These are phyloP conservation scores for Ascochyta lentis DNA, from an alignment of 2,329 filamentous ascomycete species.

Conservation along the genomic window DNA sequence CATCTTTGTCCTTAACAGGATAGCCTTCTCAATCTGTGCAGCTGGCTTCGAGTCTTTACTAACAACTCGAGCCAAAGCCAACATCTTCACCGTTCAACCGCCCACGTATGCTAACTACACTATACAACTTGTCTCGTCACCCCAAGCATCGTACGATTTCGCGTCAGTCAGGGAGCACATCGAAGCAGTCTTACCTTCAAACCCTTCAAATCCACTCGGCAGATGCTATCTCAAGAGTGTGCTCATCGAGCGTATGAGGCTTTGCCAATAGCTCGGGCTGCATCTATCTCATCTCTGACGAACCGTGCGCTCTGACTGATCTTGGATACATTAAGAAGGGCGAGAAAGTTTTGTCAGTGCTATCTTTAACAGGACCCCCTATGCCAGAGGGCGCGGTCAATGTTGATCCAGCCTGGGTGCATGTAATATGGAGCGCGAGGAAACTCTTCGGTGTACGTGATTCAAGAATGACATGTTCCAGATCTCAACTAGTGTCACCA, in stretches of 20 bases:
- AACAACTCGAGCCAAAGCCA: neutral
- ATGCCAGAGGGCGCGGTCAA: too few species aligned
- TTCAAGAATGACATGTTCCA: too few species aligned
- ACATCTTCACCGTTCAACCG: neutral
- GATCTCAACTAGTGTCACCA: too few species aligned
- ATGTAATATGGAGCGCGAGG: too few species aligned
- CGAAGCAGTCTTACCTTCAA: conserved; percentile 40
- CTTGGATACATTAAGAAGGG: neutral
- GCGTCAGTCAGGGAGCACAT: conserved; percentile 34
- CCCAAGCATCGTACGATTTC: conserved; percentile 27
- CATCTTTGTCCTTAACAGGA: neutral
- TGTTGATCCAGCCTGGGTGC: too few species aligned
- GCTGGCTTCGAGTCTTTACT: neutral
- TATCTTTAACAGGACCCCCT: conserved; percentile 31
- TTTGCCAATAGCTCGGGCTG: conserved; percentile 40
- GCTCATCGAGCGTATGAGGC: conserved; percentile 41
- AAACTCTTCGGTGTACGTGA: too few species aligned
- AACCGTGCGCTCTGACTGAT: conserved; percentile 29
- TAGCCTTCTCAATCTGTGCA: neutral
- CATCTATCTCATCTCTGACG: conserved; percentile 40
- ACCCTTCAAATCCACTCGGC: conserved; percentile 38
- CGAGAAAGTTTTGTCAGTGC: conserved; percentile 30
- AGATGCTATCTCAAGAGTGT: conserved; percentile 35
- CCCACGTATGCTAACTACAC: neutral
- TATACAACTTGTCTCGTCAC: neutral